Percentiles rank a stretch among this genome's conserved stretches.
Conservation (phyloP, 2,329 filamentous ascomycete species). For the Neobulgaria alba region DNA sequence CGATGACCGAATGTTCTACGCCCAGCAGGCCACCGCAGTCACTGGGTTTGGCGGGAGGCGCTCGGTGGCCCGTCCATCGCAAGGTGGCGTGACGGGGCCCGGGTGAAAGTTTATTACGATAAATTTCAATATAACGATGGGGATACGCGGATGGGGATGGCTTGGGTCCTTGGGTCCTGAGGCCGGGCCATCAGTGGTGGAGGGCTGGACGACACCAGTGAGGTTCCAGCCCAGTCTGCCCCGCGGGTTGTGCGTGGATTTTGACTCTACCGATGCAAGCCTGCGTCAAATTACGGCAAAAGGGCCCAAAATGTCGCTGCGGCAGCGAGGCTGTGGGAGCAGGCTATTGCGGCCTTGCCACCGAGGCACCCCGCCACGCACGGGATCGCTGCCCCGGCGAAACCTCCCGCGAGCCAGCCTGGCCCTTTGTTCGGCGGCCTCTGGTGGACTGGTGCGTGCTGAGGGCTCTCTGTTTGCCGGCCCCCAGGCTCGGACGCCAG, state of each 20-base stretch:
- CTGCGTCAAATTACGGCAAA: constrained; percentile 13
- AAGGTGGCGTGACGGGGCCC: too few species aligned
- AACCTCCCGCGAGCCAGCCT: background rate
- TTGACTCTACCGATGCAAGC: too few species aligned
- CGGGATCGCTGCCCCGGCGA: background rate
- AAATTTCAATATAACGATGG: too few species aligned
- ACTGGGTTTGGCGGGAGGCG: background rate
- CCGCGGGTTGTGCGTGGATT: constrained; percentile 7
- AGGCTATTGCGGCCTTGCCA: constrained; percentile 1
- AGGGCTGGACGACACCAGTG: background rate
- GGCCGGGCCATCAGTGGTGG: too few species aligned
- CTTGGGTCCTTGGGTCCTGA: too few species aligned
- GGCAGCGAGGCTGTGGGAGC: constrained; percentile 22
- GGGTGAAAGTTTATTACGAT: too few species aligned
- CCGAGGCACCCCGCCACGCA: background rate
- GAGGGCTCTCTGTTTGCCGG: too few species aligned
- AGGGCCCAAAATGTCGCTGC: constrained; percentile 21
- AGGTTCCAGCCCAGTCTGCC: constrained; percentile 8
- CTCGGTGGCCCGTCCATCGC: background rate
- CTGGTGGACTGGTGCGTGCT: too few species aligned
- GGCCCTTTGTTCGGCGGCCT: background rate
- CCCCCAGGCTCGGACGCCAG: too few species aligned
- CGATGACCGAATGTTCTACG: constrained; percentile 1
- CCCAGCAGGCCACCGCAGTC: background rate
- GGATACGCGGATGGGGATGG: too few species aligned